Evolutionary conservation across 2,329 filamentous ascomycete genomes (phyloP).

Genomic region (Ophiostoma novo-ulmi): DNA sequence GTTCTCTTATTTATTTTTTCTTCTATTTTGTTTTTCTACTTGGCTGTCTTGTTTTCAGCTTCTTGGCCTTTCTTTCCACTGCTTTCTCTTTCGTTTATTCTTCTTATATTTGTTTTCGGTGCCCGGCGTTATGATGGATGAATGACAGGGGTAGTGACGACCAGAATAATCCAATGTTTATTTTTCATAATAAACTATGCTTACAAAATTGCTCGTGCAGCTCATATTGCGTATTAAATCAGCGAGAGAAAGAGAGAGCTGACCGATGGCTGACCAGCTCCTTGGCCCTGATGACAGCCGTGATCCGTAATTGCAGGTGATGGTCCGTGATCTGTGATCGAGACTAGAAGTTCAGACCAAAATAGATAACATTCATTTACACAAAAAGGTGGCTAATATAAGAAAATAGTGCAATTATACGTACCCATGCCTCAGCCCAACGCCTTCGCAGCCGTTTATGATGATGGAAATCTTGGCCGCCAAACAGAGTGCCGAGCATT

Average conservation of each 20-base stretch:
- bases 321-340: neutral
- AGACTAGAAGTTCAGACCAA: neutral
- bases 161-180: neutral
- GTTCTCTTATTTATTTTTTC: neutral
- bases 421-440: neutral
- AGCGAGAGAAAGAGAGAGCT: conserved; percentile 3
- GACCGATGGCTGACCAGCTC: neutral
- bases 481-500: neutral
- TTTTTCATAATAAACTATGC: neutral
- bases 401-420: neutral
- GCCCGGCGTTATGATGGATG: neutral
- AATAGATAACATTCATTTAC: neutral
- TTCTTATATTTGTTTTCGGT: neutral
- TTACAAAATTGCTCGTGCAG: neutral
- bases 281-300: neutral
- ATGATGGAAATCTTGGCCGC: neutral
- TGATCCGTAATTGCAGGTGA: neutral
- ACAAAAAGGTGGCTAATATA: neutral
- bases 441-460: neutral
- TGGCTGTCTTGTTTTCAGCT: conserved; percentile 1
- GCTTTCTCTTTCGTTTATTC: neutral
- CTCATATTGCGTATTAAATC: neutral
- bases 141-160: neutral
- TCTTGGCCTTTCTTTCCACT: neutral
- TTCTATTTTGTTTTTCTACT: neutral